Percentiles rank a stretch among this genome's conserved stretches.
phyloP scores from a whole-genome alignment of 805 yeast genomes.

The Suhomyces faveliae region DNA sequence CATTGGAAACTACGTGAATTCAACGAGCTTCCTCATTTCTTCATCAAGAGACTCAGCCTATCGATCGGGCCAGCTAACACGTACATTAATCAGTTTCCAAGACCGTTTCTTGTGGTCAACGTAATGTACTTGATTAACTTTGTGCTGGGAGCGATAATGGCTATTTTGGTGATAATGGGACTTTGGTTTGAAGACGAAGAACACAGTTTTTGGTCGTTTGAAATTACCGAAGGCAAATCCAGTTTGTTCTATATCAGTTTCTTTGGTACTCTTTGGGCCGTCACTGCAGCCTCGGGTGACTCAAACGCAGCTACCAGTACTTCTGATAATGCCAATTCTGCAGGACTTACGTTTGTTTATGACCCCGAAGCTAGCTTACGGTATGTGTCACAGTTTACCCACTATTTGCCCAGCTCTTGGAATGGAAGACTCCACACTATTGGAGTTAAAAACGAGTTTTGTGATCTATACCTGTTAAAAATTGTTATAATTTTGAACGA shows the following conservation, averaged over 20 bases:
- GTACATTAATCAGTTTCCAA: constrained; percentile 90
- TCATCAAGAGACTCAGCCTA: constrained; percentile 71
- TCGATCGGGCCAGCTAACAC: constrained; percentile 78
- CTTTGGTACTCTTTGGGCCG: constrained; percentile 85
- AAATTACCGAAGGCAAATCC: constrained; percentile 75
- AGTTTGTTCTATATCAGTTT: constrained; percentile 85
- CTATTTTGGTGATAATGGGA: constrained; percentile 66
- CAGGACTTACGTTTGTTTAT: constrained; percentile 51
- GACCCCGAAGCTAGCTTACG: constrained; percentile 88
- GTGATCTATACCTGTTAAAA: constrained; percentile 71
- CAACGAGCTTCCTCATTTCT: constrained; percentile 88
- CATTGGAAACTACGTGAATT: constrained; percentile 94
- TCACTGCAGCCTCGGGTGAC: constrained; percentile 63
- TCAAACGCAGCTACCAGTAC: constrained; percentile 18
- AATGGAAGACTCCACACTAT: constrained; percentile 81
- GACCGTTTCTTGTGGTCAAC: constrained; percentile 50
- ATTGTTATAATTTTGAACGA: constrained; percentile 72
- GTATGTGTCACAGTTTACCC: constrained; percentile 83
- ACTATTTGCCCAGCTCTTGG: constrained; percentile 87
- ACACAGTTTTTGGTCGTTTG: constrained; percentile 79
- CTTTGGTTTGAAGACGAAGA: constrained; percentile 80
- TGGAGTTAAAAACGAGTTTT: constrained; percentile 79
- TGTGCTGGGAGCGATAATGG: constrained; percentile 83
- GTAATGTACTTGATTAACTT: constrained; percentile 47
- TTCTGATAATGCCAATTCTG: constrained; percentile 25